Evolutionary conservation across 352 stramenopile genomes (phyloP), one percentile per base, ranked within the genome.

Genomic region (Phytophthora niederhauseri): DNA sequence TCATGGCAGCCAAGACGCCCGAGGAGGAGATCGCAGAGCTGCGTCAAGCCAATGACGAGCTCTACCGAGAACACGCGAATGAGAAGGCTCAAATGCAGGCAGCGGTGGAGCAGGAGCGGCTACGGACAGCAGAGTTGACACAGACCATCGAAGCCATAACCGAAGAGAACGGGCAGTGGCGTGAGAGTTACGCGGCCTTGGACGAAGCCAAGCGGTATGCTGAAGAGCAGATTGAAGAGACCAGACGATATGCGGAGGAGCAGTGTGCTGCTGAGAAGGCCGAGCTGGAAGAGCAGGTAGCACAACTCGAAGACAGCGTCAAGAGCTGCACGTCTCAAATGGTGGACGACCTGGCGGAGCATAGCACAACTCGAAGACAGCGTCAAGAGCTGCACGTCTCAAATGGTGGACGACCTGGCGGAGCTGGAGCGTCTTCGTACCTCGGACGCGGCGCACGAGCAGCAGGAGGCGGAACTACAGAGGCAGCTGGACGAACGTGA

Each of bases 71-170:
- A 48, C 84, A 88, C 57, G 82, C 83, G 4, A 87, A 90, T 54
- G 86, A 92, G 22, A 93, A 94, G 66, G 81, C 82, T 26, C 81
- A 90, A 60, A 93, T 93, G 81, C 86, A 94, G 58, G 72, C 87
- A 30, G 75, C 78, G 2, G 85, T 91, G 31, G 84, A 92, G 69
- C 84, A 90, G 30, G 83, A 94, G 59, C 83, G 79, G 49, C 43
- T 82, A 8, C 73, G 61, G 14, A 75, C 78, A 4, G 61, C 64
- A 9, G 82, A 90, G 66, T 51, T 90, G n/a, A 56, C 66, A 15
- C 69, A 87, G 19, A 61, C 75, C 0, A 67, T 87, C 45, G 75
- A 81, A 8, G 72, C 71, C 9, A 88, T 83, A 31, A 77, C 74
- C 6, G 77, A 88, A 24, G 81, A 90, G 56, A 89, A 90, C 24